Percentiles rank a stretch among this genome's conserved stretches.
Evolutionary conservation across 768 basidiomycete species (phyloP).

Genomic region (Hygrocybe punicea): DNA sequence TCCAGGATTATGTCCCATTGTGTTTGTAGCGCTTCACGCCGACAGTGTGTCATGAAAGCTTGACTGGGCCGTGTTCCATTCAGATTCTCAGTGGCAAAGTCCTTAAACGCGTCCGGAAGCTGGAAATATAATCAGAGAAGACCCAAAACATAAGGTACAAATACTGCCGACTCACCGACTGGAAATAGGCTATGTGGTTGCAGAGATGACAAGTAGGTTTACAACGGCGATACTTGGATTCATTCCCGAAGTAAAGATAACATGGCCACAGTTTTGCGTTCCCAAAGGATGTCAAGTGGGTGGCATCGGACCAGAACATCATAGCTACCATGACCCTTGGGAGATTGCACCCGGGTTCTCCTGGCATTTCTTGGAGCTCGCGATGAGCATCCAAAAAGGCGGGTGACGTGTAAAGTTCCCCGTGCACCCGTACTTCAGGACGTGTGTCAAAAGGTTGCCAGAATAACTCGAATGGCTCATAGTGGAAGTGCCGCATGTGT

Average conservation of each 20-base stretch:
- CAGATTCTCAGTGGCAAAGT: not conserved
- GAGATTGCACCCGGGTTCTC: constrained; percentile 9
- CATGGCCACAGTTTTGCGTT: too few relatives aligned
- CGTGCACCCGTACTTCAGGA: too few relatives aligned
- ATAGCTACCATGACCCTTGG: constrained; percentile 9
- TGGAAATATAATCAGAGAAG: not conserved
- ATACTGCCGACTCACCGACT: not conserved
- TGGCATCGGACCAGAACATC: constrained; percentile 18
- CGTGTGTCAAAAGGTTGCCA: constrained; percentile 5
- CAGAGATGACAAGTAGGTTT: not conserved
- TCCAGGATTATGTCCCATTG: constrained; percentile 14
- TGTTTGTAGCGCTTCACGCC: constrained; percentile 4
- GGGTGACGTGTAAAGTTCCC: too few relatives aligned
- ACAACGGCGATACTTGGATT: too few relatives aligned
- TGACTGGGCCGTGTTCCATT: not conserved
- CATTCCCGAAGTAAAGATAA: too few relatives aligned
- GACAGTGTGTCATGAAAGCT: constrained; percentile 4
- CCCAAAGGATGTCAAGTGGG: too few relatives aligned
- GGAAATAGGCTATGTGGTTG: constrained; percentile 6
- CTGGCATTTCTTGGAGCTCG: constrained; percentile 1
- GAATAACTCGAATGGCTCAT: constrained; percentile 8
- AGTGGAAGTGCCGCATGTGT: constrained; percentile 5
- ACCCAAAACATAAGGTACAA: not conserved
- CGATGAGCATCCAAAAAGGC: too few relatives aligned
- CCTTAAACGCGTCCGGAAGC: constrained; percentile 1